Percentiles rank a stretch among this genome's conserved stretches.
Conservation (phyloP, 257 asterid species). For the Plectranthus barbatus region DNA sequence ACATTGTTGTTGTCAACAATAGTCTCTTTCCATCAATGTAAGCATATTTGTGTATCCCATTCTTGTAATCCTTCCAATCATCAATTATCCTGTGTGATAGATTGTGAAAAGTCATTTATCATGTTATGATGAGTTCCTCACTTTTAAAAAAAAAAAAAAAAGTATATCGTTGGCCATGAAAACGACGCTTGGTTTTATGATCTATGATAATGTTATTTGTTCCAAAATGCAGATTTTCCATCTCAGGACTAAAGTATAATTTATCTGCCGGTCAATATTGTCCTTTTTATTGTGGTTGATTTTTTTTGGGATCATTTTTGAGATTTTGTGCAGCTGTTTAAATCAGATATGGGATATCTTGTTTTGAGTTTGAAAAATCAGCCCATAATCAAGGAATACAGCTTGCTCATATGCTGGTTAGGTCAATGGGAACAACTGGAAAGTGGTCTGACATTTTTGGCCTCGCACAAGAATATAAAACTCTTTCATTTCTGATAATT, state of each 20-base stretch:
- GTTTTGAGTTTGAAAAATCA: background rate
- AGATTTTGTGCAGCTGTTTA: background rate
- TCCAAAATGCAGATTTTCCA: background rate
- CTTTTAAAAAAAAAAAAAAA: too few species aligned
- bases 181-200: background rate
- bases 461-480: too few species aligned
- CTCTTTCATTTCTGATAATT: too few species aligned
- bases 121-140: background rate
- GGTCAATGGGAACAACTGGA: slow-evolving; percentile 22
- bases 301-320: background rate
- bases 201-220: background rate
- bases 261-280: background rate
- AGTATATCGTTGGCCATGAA: too few species aligned
- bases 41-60: slow-evolving; percentile 18
- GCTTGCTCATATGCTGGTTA: slow-evolving; percentile 19
- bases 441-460: slow-evolving; percentile 4
- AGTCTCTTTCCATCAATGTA: slow-evolving; percentile 9
- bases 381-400: too few species aligned
- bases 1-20: slow-evolving; percentile 12
- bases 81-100: background rate
- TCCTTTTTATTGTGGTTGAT: slow-evolving; percentile 3
- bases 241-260: background rate
- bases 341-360: background rate
- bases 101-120: background rate
- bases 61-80: slow-evolving; percentile 11